Percentiles rank a stretch among this genome's conserved stretches.
Evolutionary conservation across 2,329 filamentous ascomycete species (phyloP).

Genomic region (Epicoccum sorghinum): DNA sequence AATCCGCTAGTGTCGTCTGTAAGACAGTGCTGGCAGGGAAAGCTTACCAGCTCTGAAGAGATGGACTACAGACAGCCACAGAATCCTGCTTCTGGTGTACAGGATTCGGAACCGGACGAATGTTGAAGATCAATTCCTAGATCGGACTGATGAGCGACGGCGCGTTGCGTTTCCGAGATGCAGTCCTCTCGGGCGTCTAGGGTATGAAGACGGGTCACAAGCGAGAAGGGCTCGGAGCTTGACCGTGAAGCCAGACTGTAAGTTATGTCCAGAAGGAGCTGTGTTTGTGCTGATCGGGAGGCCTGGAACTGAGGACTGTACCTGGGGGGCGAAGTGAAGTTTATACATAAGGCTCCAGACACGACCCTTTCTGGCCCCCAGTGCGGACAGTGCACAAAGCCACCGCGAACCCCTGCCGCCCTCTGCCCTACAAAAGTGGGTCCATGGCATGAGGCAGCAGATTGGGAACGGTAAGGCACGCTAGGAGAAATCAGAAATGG

Average conservation of each 20-base stretch:
- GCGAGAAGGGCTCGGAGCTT: conserved; percentile 21
- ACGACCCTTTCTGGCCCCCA: conserved; percentile 37
- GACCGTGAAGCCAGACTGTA: conserved; percentile 17
- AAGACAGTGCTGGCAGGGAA: conserved; percentile 35
- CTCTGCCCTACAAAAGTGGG: conserved; percentile 41
- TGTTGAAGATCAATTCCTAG: conserved; percentile 34
- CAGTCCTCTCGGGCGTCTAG: conserved; percentile 33
- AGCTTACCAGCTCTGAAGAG: conserved; percentile 41
- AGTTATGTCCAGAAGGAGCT: conserved; percentile 26
- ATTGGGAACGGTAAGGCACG: conserved; percentile 42
- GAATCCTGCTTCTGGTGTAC: conserved; percentile 5
- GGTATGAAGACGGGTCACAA: conserved; percentile 32
- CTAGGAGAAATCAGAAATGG: conserved; percentile 48
- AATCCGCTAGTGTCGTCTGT: conserved; percentile 6
- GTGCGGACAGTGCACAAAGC: conserved; percentile 39
- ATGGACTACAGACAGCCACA: conserved; percentile 20
- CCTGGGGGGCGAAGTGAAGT: conserved; percentile 44
- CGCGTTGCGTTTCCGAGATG: conserved; percentile 28
- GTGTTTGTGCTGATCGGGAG: conserved; percentile 39
- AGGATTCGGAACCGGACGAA: conserved; percentile 3
- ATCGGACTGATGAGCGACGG: conserved; percentile 31
- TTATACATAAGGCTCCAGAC: conserved; percentile 45
- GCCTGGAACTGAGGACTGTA: conserved; percentile 37
- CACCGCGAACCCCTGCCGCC: conserved; percentile 41
- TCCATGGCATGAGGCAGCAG: conserved; percentile 43